Base-by-base conservation (phyloP, 148 eudicot genomes). In the Silene conica region DNA sequence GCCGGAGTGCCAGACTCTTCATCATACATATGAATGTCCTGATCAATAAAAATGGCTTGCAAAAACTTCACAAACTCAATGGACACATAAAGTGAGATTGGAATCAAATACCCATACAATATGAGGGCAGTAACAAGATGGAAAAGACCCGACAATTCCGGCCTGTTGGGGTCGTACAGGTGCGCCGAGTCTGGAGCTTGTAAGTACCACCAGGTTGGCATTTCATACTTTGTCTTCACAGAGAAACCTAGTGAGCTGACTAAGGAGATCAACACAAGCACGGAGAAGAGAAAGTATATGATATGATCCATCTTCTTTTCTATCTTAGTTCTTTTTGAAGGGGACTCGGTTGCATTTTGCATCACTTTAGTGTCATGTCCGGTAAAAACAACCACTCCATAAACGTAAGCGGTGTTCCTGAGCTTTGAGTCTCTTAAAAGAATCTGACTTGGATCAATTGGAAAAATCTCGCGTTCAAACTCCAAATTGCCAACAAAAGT, bases 61-160 rank as follows among this genome's bases (percentile, higher is more conserved):
- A 95, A 78, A 76, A 95, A 91, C 87, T 95, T 95, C 50, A 95
- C 98, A 74, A 95, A 88, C 84, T 95, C 98, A 64, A 95, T 92
- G 12, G 97, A 95, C 60, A 92, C 98, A 77, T 95, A 95, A 0
- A 95, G 89, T 23, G 98, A 95, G 25, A 95, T 95, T 8, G 98
- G 98, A 48, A 95, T 95, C 71, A 95, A 75, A 59, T 95, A 95
- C 15, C 97, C 98, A 76, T 95, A 95, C 9, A 94, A 76, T 22
- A 94, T 91, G 60, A 92, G 92, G 12, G 98, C 98, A 54, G 97
- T 94, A 66, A 94, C 79, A 74, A 87, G 87, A 76, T 94, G 98
- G 77, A 75, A 77, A 59, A 89, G 70, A 45, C 92, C 98, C 0
- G 98, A 87, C 55, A 78, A 63, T 41, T 74, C 67, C 23, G 93